Evolutionary conservation across 495 filamentous ascomycete species (phyloP), one percentile per base, ranked within the genome.

Genomic region (Letharia columbiana): DNA sequence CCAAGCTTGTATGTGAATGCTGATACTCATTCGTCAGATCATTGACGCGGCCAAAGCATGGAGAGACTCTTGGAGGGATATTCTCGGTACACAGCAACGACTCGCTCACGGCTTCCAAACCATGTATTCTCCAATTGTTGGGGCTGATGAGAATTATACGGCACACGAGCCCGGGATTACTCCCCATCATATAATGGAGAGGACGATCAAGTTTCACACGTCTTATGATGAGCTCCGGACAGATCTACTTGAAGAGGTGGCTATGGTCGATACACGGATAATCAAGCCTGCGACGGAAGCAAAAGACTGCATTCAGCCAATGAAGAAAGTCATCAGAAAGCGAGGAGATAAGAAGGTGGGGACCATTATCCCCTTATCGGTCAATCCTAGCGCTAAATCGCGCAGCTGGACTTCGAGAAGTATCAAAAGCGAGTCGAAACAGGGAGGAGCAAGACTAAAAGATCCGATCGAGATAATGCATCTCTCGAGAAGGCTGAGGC

Each of bases 261-360:
- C 76, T 64, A 79, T 83, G 60, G 87, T 97, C 65, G 91, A 96
- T 66, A 74, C 77, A 1, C 83, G 86, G 61, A 83, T 96, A 63
- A 81, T 95, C 49, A 80, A 81, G 67, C 91, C 92, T 2, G 88
- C 90, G 6, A 81, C 80, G 28, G 82, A 89, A 61, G 91, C 89
- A 4, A 88, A 87, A 71, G 85, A 89, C 60, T 85, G 74, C 52
- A 79, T 96, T 65, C 81, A 84, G 64, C 89, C 90, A 0, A 80
- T 96, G 73, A 89, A 91, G 72, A 96, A 93, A 76, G 88, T 88
- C 4, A 93, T 98, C 74, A 96, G 96, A 78, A 93, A 91, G 72
- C 81, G 93, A 50, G 91, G 95, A 71, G 89, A 96, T 70, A 91
- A 87, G 76, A 89, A 96, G 79, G 84, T 84, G 61, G n/a, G 73